phyloP scores from a whole-genome alignment of 352 stramenopile genomes.

The Aphanomyces stellatus region DNA sequence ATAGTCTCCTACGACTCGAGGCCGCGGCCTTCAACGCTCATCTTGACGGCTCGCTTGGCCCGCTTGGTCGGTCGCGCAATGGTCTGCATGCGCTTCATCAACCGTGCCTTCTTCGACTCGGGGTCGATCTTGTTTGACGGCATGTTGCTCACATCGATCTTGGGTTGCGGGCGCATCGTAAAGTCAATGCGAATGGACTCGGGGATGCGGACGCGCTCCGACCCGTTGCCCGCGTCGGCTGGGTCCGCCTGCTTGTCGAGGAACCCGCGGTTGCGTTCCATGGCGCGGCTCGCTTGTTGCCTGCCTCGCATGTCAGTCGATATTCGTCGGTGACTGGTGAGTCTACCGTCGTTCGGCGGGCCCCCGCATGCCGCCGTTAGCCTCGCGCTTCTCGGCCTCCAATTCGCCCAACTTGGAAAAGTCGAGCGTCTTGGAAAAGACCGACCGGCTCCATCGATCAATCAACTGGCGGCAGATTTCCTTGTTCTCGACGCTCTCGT shows the following conservation, averaged over 20 bases:
- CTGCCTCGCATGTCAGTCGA: background rate
- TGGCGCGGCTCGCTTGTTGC: background rate
- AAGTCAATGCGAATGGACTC: constrained; percentile 76
- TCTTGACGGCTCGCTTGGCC: constrained; percentile 52
- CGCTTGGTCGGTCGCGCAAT: constrained; percentile 74
- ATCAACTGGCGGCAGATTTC: constrained; percentile 76
- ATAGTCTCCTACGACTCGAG: constrained; percentile 1
- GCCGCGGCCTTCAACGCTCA: constrained; percentile 70
- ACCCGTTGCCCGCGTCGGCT: constrained; percentile 29
- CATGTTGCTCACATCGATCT: constrained; percentile 59
- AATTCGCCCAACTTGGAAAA: constrained; percentile 80
- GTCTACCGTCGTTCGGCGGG: background rate
- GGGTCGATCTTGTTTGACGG: constrained; percentile 42
- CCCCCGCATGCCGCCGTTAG: background rate
- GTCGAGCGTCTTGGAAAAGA: constrained; percentile 85
- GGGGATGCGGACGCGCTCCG: constrained; percentile 60
- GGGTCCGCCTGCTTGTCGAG: constrained; percentile 28
- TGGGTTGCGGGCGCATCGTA: constrained; percentile 69
- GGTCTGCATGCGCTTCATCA: constrained; percentile 82
- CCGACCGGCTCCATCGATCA: constrained; percentile 78
- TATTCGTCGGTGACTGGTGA: background rate
- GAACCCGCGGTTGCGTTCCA: constrained; percentile 2
- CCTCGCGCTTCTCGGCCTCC: constrained; percentile 62
- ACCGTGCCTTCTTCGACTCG: constrained; percentile 69
- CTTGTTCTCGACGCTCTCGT: constrained; percentile 82